phyloP scores from a whole-genome alignment of 1,284 basidiomycete species.

The Tilletia horrida region DNA sequence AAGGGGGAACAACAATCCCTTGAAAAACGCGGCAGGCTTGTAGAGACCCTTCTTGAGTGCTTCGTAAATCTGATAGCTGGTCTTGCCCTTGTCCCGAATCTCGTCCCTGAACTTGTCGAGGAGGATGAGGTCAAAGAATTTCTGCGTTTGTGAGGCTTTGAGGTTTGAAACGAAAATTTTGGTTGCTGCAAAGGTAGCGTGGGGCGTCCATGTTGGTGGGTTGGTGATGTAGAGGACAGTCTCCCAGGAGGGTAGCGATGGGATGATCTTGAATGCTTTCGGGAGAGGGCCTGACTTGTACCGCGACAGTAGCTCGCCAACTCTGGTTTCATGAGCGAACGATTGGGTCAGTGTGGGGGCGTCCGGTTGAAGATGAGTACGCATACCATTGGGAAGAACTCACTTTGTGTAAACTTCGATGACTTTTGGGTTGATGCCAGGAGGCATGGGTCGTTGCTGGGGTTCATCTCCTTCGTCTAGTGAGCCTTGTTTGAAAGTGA shows the following conservation, averaged over 20 bases:
- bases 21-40: conserved; percentile 98
- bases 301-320: conserved; percentile 77
- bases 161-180: conserved; percentile 94
- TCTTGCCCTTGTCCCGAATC: conserved; percentile 73
- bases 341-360: conserved; percentile 12
- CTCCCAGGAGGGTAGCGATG: conserved; percentile 92
- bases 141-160: conserved; percentile 90
- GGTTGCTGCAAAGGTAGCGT: conserved; percentile 89
- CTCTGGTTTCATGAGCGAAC: conserved; percentile 59
- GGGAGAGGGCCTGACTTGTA: conserved; percentile 95
- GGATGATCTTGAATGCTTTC: conserved; percentile 97
- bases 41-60: conserved; percentile 85
- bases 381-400: conserved; percentile 49
- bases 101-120: conserved; percentile 87
- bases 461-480: conserved; percentile 31
- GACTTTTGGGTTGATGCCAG: conserved; percentile 91
- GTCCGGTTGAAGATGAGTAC: background rate
- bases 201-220: conserved; percentile 91
- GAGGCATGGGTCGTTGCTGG: conserved; percentile 57
- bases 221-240: conserved; percentile 87
- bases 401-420: conserved; percentile 93
- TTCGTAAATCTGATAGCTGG: conserved; percentile 91
- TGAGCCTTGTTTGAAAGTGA: conserved; percentile 15
- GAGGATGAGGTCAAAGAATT: conserved; percentile 87
- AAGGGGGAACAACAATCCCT: conserved; percentile 93